These are phyloP conservation scores for Botrytis medusae DNA, from an alignment of 2,329 filamentous ascomycete genomes.

Conservation along the genomic window DNA sequence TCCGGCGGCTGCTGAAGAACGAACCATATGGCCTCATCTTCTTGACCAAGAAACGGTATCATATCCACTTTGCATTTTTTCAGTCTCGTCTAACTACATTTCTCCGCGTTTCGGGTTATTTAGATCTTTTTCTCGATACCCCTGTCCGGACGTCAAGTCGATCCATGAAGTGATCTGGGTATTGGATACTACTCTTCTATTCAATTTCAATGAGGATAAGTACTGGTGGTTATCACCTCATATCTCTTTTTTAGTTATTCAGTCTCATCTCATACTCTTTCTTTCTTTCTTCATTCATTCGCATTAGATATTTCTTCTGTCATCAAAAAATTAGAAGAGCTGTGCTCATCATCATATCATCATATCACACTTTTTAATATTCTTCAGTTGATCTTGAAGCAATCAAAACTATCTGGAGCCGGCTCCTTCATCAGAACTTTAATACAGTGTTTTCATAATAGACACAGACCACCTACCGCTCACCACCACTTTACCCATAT, in stretches of 20 bases:
- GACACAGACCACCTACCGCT: constrained; percentile 24
- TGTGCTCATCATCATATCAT: constrained; percentile 32
- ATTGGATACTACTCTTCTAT: constrained; percentile 19
- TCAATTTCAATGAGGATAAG: constrained; percentile 35
- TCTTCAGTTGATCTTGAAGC: constrained; percentile 28
- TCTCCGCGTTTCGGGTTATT: constrained; percentile 38
- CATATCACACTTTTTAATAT: constrained; percentile 37
- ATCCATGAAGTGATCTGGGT: constrained; percentile 13
- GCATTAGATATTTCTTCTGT: constrained; percentile 31
- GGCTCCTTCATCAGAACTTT: constrained; percentile 36
- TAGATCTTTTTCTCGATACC: constrained; percentile 23
- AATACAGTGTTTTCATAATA: constrained; percentile 34
- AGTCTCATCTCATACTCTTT: constrained; percentile 33
- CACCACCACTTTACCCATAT: constrained; percentile 23
- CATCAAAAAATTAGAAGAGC: constrained; percentile 35
- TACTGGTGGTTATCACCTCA: constrained; percentile 26
- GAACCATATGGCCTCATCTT: constrained; percentile 37
- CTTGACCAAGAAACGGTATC: constrained; percentile 40
- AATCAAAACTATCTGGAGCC: constrained; percentile 34
- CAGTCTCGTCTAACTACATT: constrained; percentile 23
- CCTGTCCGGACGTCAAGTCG: neutral
- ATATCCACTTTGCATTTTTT: constrained; percentile 24
- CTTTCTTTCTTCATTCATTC: constrained; percentile 28
- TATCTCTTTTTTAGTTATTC: constrained; percentile 27
- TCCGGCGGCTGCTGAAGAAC: constrained; percentile 37